Conservation (phyloP, 306 rosid genomes). For the Prunus davidiana region DNA sequence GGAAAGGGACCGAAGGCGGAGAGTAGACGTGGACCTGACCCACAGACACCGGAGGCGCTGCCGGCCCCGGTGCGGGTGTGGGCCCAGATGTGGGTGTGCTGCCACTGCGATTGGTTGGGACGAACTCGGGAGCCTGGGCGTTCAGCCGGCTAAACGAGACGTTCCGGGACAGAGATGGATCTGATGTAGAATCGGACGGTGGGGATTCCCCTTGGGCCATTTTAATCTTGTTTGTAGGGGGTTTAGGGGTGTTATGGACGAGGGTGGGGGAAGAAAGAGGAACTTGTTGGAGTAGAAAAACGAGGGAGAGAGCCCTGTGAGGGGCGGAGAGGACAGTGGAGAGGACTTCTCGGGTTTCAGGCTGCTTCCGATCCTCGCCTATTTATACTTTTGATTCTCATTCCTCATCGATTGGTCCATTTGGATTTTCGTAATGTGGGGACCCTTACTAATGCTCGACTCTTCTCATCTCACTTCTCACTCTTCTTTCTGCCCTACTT, state of each 20-base stretch:
- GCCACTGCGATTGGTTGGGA: constrained; percentile 45
- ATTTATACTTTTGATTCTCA: constrained; percentile 16
- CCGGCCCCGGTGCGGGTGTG: constrained; percentile 30
- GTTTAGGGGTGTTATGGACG: background rate
- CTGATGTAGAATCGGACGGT: constrained; percentile 35
- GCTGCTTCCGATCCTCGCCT: background rate
- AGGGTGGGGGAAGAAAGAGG: background rate
- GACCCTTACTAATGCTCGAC: background rate
- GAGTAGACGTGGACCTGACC: constrained; percentile 42
- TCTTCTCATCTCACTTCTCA: background rate
- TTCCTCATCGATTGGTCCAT: background rate
- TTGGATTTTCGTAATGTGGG: background rate
- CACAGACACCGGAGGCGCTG: constrained; percentile 42
- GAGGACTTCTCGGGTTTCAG: constrained; percentile 28
- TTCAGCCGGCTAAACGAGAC: constrained; percentile 77
- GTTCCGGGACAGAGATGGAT: constrained; percentile 54
- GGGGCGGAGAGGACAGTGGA: constrained; percentile 30
- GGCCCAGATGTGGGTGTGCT: constrained; percentile 16
- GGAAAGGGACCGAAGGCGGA: constrained; percentile 47
- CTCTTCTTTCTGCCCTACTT: background rate
- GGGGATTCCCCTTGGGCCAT: constrained; percentile 62
- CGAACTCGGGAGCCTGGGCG: constrained; percentile 90
- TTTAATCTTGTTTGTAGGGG: background rate
- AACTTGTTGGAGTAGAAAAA: background rate
- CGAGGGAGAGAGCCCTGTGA: constrained; percentile 4